A percentile compares a stretch with the other conserved stretches of the same genome.
Evolutionary conservation across 1,284 basidiomycete genomes (phyloP).

Genomic region (Grifola frondosa): DNA sequence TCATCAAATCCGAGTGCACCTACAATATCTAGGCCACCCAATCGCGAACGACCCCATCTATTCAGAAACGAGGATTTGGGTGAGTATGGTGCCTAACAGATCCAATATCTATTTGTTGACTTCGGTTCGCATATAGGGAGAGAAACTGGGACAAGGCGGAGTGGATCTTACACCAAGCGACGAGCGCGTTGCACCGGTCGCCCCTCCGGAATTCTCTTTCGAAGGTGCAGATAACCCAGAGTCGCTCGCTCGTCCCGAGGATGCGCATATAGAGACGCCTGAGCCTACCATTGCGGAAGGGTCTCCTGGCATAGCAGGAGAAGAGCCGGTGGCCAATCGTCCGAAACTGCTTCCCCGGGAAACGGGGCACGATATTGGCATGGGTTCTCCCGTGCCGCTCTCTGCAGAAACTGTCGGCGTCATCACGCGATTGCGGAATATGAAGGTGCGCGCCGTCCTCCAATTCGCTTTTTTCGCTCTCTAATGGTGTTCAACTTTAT

Average conservation of each 20-base stretch:
- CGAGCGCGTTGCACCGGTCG: slow-evolving; percentile 61
- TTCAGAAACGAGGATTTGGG: slow-evolving; percentile 81
- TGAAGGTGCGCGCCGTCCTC: slow-evolving; percentile 58
- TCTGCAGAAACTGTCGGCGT: slow-evolving; percentile 81
- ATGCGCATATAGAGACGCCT: background rate
- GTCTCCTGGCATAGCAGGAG: too few species aligned
- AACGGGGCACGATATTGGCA: slow-evolving; percentile 85
- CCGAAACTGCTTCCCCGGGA: slow-evolving; percentile 70
- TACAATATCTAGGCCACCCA: slow-evolving; percentile 92
- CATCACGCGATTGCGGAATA: slow-evolving; percentile 81
- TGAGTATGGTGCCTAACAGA: slow-evolving; percentile 29
- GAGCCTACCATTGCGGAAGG: background rate
- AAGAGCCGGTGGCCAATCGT: background rate
- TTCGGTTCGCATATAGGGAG: slow-evolving; percentile 49
- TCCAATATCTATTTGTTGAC: background rate
- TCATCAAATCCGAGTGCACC: slow-evolving; percentile 94
- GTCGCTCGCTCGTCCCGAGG: slow-evolving; percentile 16
- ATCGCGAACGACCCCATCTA: slow-evolving; percentile 94
- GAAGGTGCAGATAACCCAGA: slow-evolving; percentile 36
- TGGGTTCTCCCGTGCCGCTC: slow-evolving; percentile 85
- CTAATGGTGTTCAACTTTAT: background rate
- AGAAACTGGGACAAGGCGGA: slow-evolving; percentile 76
- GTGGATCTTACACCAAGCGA: slow-evolving; percentile 70
- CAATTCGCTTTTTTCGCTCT: slow-evolving; percentile 3
- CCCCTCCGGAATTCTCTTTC: slow-evolving; percentile 54